Percentiles rank a stretch among this genome's conserved stretches.
These are phyloP conservation scores for Yarrowia sp. DNA, from an alignment of 805 yeast species.

Conservation along the genomic window DNA sequence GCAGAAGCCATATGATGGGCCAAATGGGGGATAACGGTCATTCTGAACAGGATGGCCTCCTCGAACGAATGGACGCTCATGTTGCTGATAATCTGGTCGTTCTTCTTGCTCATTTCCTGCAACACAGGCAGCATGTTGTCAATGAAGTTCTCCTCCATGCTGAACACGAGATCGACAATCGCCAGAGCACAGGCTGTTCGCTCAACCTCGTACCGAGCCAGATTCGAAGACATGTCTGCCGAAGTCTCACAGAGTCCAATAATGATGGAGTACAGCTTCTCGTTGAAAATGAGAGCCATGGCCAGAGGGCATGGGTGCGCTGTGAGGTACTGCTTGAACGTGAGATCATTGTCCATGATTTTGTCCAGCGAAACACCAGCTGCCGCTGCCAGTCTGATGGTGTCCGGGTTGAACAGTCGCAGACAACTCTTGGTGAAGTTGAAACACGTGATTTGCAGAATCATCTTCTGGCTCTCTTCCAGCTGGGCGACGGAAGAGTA, in stretches of 20 bases:
- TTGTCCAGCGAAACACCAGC: constrained; percentile 58
- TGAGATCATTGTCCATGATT: constrained; percentile 53
- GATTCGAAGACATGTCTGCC: constrained; percentile 12
- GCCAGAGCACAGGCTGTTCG: constrained; percentile 42
- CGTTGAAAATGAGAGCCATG: constrained; percentile 67
- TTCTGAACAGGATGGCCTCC: constrained; percentile 72
- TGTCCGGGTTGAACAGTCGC: constrained; percentile 58
- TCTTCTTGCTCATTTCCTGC: constrained; percentile 37
- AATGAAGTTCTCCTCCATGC: constrained; percentile 64
- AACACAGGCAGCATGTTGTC: constrained; percentile 52
- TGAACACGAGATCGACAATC: constrained; percentile 43
- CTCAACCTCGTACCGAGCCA: constrained; percentile 7
- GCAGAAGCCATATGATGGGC: constrained; percentile 75
- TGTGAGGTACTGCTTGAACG: constrained; percentile 60
- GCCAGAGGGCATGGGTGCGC: constrained; percentile 74
- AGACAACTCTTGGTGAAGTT: constrained; percentile 59
- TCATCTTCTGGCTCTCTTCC: constrained; percentile 50
- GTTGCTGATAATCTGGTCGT: constrained; percentile 29
- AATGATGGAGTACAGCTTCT: constrained; percentile 61
- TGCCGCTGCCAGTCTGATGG: constrained; percentile 61
- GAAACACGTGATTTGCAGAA: constrained; percentile 63
- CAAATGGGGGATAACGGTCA: constrained; percentile 75
- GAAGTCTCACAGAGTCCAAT: constrained; percentile 54
- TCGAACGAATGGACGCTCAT: constrained; percentile 57
- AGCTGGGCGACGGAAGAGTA: constrained; percentile 56